Conservation (phyloP, 441 rosid genomes). For the Pelargonium exstipulatum region DNA sequence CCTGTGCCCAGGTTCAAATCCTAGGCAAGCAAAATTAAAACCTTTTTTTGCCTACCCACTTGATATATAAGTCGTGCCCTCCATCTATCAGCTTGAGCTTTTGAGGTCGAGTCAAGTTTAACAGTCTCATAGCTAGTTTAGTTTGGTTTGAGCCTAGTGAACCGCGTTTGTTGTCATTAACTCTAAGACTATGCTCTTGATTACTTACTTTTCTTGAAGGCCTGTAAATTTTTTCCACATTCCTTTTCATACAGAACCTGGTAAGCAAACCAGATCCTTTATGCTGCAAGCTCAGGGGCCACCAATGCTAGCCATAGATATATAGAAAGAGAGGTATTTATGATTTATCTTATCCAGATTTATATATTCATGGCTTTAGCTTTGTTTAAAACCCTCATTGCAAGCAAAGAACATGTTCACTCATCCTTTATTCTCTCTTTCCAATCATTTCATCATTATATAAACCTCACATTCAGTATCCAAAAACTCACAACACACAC, state of each 20-base stretch:
- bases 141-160: too few relatives aligned
- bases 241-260: too few relatives aligned
- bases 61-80: too few relatives aligned
- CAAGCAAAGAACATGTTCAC: constrained; percentile 29
- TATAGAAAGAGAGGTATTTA: neutral
- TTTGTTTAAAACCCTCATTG: constrained; percentile 18
- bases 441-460: constrained; percentile 15
- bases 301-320: neutral
- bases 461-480: constrained; percentile 15
- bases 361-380: constrained; percentile 15
- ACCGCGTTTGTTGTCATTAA: too few relatives aligned
- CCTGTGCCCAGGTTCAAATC: too few relatives aligned
- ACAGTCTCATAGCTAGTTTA: too few relatives aligned
- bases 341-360: neutral
- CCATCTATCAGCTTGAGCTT: too few relatives aligned
- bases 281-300: constrained; percentile 13
- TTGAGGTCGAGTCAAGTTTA: too few relatives aligned
- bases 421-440: constrained; percentile 22
- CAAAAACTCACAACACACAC: constrained; percentile 9
- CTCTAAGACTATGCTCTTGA: too few relatives aligned
- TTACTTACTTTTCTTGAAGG: neutral
- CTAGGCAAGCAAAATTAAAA: too few relatives aligned
- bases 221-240: neutral
- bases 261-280: neutral
- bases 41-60: too few relatives aligned